A percentile compares a stretch with the other conserved stretches of the same genome.
phyloP scores from a whole-genome alignment of 139 green algal species.

The Chlamydomonas applanata region DNA sequence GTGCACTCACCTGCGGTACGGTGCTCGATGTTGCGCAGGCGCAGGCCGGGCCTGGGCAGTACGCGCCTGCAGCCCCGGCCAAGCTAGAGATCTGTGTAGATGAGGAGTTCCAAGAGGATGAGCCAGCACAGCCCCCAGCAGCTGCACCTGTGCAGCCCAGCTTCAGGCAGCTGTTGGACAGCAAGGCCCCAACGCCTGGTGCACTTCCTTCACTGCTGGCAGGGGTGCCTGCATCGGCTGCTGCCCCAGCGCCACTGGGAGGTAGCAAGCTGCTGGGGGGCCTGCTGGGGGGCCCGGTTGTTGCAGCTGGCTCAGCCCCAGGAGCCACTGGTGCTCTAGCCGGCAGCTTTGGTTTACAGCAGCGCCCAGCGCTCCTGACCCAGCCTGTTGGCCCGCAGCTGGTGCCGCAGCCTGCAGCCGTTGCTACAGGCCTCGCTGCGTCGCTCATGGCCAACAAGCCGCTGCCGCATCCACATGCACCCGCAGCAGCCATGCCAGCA shows the following conservation, averaged over 20 bases:
- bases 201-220: too few relatives aligned
- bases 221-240: not conserved
- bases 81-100: constrained; percentile 71
- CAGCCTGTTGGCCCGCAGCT: too few relatives aligned
- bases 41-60: too few relatives aligned
- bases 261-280: not conserved
- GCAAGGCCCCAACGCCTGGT: not conserved
- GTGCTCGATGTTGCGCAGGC: too few relatives aligned
- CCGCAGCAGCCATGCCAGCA: not conserved
- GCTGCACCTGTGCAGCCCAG: not conserved
- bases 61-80: too few relatives aligned
- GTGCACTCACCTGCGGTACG: too few relatives aligned
- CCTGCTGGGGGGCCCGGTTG: not conserved
- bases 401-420: too few relatives aligned
- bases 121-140: not conserved
- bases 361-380: too few relatives aligned
- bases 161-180: too few relatives aligned
- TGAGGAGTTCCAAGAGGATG: constrained; percentile 61
- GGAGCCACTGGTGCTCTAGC: too few relatives aligned
- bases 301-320: not conserved
- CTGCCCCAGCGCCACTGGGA: constrained; percentile 3
- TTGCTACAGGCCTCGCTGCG: not conserved
- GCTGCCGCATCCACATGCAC: not conserved
- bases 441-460: not conserved
- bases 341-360: too few relatives aligned